These are phyloP conservation scores for Ceratocystis diversiconidia DNA, from an alignment of 2,329 filamentous ascomycete genomes.

Conservation along the genomic window DNA sequence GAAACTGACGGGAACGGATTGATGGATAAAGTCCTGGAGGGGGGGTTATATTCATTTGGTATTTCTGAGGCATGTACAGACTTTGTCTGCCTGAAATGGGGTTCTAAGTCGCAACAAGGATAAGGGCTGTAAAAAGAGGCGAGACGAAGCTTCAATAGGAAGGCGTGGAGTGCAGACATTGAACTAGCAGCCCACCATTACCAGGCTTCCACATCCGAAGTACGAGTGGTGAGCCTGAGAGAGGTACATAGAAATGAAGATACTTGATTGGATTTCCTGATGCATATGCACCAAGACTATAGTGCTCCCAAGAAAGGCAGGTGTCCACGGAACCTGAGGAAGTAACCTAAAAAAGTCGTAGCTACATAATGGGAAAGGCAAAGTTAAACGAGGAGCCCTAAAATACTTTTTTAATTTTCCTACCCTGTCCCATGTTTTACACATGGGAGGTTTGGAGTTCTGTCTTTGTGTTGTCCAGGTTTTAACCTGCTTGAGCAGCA, in stretches of 20 bases:
- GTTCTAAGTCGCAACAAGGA: neutral
- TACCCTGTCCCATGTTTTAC: neutral
- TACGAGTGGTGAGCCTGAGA: neutral
- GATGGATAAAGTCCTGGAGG: neutral
- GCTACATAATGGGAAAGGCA: neutral
- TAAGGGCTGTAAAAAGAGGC: neutral
- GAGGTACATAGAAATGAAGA: neutral
- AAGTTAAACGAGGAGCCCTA: neutral
- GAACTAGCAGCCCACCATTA: too few species aligned
- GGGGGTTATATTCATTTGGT: neutral
- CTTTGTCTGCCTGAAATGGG: neutral
- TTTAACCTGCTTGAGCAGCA: neutral
- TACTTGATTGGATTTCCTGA: neutral
- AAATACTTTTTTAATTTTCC: neutral
- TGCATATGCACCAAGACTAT: neutral
- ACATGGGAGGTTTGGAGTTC: neutral
- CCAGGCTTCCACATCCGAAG: neutral
- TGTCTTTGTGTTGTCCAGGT: neutral
- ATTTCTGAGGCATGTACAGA: neutral
- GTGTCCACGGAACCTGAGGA: neutral
- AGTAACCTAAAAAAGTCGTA: neutral
- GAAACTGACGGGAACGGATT: neutral
- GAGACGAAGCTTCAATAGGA: neutral
- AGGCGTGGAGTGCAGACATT: neutral
- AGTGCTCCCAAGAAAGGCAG: neutral